Conservation (phyloP, 2,329 filamentous ascomycete genomes). For the Ascochyta pisi region DNA sequence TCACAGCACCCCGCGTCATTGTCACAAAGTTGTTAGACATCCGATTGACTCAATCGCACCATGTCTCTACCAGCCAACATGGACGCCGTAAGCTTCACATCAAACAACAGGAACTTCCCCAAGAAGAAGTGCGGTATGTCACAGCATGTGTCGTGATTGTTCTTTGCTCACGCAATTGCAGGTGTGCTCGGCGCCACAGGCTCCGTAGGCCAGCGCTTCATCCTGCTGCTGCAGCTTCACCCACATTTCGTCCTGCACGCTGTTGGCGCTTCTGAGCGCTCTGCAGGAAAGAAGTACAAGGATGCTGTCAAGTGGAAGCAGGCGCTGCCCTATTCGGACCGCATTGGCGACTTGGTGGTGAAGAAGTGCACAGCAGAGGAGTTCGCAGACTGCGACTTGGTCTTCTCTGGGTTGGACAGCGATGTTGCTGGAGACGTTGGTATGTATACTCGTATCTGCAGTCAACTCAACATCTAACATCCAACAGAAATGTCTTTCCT, state of each 20-base stretch:
- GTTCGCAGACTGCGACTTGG: conserved; percentile 88
- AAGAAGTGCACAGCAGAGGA: conserved; percentile 82
- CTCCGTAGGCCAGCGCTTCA: conserved; percentile 94
- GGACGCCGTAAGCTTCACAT: conserved; percentile 55
- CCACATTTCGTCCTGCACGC: conserved; percentile 86
- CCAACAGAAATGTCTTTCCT: conserved; percentile 81
- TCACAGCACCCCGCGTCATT: conserved; percentile 20
- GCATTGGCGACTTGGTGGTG: conserved; percentile 80
- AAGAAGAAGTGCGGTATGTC: conserved; percentile 61
- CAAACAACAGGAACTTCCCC: conserved; percentile 51
- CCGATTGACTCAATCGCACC: conserved; percentile 31
- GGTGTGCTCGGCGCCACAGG: conserved; percentile 88
- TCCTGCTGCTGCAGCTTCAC: conserved; percentile 87
- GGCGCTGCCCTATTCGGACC: conserved; percentile 77
- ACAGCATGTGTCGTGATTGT: conserved; percentile 43
- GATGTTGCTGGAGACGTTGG: conserved; percentile 92
- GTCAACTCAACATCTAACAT: not conserved
- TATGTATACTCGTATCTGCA: conserved; percentile 52
- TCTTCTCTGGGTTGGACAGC: conserved; percentile 91
- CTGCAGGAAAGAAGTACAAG: conserved; percentile 91
- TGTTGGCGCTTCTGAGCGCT: conserved; percentile 86
- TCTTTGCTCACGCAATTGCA: conserved; percentile 34
- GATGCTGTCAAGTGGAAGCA: conserved; percentile 98
- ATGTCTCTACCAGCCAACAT: conserved; percentile 40
- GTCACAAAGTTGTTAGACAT: conserved; percentile 31